phyloP scores from a whole-genome alignment of 306 rosid genomes.

The Prunus fruticosa region DNA sequence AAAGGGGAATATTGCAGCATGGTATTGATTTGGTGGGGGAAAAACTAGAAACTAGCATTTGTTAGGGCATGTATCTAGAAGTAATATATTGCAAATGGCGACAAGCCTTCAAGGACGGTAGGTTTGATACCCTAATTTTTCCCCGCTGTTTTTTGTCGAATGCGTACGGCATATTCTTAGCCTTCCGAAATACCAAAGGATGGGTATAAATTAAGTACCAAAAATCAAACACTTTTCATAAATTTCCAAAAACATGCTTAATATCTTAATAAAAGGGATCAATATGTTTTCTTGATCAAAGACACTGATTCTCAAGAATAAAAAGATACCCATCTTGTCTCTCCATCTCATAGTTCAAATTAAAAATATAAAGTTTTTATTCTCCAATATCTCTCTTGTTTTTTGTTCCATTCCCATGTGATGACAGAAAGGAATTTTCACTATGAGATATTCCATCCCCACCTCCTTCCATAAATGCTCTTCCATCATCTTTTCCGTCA shows the following conservation, averaged over 20 bases:
- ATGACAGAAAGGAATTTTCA: constrained; percentile 44
- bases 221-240: constrained; percentile 24
- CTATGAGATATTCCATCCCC: constrained; percentile 21
- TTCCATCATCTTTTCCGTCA: constrained; percentile 16
- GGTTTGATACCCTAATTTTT: constrained; percentile 67
- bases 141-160: constrained; percentile 61
- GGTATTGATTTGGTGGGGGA: background rate
- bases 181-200: constrained; percentile 56
- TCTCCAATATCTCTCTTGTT: constrained; percentile 18
- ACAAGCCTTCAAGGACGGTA: constrained; percentile 54
- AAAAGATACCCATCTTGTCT: constrained; percentile 58
- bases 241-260: constrained; percentile 29
- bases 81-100: constrained; percentile 10
- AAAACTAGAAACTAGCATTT: background rate
- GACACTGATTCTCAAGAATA: constrained; percentile 51
- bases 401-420: constrained; percentile 45
- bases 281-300: constrained; percentile 43
- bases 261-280: constrained; percentile 31
- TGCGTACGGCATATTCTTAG: constrained; percentile 58
- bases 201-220: background rate
- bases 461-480: constrained; percentile 28
- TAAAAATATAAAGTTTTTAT: background rate
- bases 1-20: background rate
- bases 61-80: constrained; percentile 17
- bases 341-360: constrained; percentile 29